Percentiles rank a stretch among this genome's conserved stretches.
Evolutionary conservation across 2,329 filamentous ascomycete genomes (phyloP).

Genomic region (Colletotrichum noveboracense): DNA sequence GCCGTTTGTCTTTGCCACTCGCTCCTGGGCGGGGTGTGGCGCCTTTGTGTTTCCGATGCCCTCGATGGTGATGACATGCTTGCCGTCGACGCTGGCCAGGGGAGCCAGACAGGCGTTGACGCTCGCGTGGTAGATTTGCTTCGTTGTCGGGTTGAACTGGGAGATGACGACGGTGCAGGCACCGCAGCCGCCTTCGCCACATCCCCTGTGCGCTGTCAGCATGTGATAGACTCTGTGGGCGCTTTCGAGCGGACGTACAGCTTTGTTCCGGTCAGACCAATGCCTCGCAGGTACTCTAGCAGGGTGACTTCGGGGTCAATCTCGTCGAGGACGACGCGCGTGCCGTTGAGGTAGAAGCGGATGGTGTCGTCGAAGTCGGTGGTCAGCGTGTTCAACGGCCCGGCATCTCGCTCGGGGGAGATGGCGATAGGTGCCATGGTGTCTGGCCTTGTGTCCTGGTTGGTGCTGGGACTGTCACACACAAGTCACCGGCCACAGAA

Average conservation of each 20-base stretch:
- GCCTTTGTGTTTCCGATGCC: conserved; percentile 88
- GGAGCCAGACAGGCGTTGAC: conserved; percentile 96
- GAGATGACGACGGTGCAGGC: conserved; percentile 96
- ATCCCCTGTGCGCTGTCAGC: conserved; percentile 61
- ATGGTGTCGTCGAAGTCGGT: conserved; percentile 85
- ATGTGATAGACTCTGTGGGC: not conserved
- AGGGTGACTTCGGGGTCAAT: conserved; percentile 92
- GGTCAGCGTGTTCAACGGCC: conserved; percentile 61
- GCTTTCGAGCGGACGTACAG: conserved; percentile 52
- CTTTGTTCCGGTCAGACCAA: conserved; percentile 95
- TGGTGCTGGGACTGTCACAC: not conserved
- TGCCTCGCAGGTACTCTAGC: conserved; percentile 89
- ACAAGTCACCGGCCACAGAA: not conserved
- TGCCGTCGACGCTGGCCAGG: conserved; percentile 90
- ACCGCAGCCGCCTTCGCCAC: conserved; percentile 94
- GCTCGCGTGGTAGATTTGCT: conserved; percentile 92
- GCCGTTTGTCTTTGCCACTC: conserved; percentile 89
- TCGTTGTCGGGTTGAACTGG: conserved; percentile 91
- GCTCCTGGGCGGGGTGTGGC: conserved; percentile 89
- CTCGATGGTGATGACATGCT: conserved; percentile 97
- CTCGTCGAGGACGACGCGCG: conserved; percentile 82
- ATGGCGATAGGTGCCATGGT: conserved; percentile 63
- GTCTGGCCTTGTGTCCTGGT: not conserved
- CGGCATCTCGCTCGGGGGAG: conserved; percentile 49
- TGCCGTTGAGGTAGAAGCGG: conserved; percentile 94